Percentiles rank a stretch among this genome's conserved stretches.
Conservation (phyloP, 2,329 filamentous ascomycete genomes). For the Colletotrichum noveboracense region DNA sequence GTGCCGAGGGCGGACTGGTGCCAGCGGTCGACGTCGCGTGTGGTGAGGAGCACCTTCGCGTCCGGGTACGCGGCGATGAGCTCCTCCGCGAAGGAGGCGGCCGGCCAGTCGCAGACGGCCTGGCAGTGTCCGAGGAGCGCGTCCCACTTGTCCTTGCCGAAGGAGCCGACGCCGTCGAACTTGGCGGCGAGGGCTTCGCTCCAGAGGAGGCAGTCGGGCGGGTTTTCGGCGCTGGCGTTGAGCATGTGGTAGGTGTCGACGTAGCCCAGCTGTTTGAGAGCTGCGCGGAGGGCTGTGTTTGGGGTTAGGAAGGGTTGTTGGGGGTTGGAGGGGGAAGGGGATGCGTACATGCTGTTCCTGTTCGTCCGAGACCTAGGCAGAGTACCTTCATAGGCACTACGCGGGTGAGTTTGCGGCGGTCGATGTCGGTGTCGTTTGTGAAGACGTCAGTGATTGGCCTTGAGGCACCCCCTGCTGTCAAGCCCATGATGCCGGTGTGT, state of each 20-base stretch:
- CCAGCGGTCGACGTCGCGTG: constrained; percentile 36
- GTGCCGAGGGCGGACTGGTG: constrained; percentile 25
- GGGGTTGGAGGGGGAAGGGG: constrained; percentile 27
- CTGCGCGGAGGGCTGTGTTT: constrained; percentile 39
- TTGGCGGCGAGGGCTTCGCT: constrained; percentile 68
- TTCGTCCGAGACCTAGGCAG: constrained; percentile 71
- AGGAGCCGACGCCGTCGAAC: constrained; percentile 32
- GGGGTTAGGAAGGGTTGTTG: background rate
- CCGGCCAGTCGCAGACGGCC: constrained; percentile 26
- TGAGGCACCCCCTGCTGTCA: background rate
- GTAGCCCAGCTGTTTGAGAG: constrained; percentile 17
- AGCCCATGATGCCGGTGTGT: background rate
- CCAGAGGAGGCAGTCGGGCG: constrained; percentile 63
- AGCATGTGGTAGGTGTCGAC: constrained; percentile 20
- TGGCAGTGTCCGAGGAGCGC: constrained; percentile 33
- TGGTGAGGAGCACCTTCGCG: constrained; percentile 36
- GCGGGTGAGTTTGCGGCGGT: constrained; percentile 68
- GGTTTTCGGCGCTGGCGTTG: constrained; percentile 7
- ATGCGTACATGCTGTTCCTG: constrained; percentile 68
- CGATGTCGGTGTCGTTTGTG: constrained; percentile 71
- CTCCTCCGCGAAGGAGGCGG: constrained; percentile 21
- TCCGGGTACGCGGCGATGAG: constrained; percentile 36
- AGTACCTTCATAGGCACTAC: constrained; percentile 76
- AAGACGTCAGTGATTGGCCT: constrained; percentile 64
- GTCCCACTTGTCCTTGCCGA: constrained; percentile 34